Evolutionary conservation across 441 rosid genomes (phyloP), one percentile per base, ranked within the genome.

Genomic region (Rhodomyrtus psidioides): DNA sequence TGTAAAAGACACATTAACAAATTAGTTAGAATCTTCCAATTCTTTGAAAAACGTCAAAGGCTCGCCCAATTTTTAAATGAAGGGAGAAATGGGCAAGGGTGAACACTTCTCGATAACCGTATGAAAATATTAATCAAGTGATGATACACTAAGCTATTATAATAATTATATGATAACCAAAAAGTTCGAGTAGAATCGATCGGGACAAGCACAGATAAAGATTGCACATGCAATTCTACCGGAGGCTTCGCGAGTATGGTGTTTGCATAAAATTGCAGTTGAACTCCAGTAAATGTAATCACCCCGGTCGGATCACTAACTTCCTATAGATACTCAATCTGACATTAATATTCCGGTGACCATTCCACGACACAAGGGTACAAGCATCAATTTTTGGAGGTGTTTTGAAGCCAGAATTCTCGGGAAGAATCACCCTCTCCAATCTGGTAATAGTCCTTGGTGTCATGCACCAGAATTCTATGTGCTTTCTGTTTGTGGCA

Each of bases 151-250:
- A 3, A n/a, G 34, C 34, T 6, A 34, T 0, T 0, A 6, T 58
- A 28, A 13, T 58, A 58, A 58, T 17, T 6, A 13, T 58, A n/a
- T 0, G 34, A 58, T 13, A 58, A 58, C 0, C 2, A 0, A 14
- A n/a, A n/a, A n/a, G 17, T n/a, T n/a, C 0, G 0, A n/a, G 19
- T n/a, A n/a, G 34, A 58, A 7, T 58, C 0, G 4, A 58, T n/a
- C 0, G 0, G 2, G 28, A 58, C 65, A 58, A 14, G 5, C 65
- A 58, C 65, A 6, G 13, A 58, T 58, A 17, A 12, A n/a, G 65
- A 58, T n/a, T 14, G 9, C 1, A n/a, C 34, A 6, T 13, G 0
- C 13, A 0, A 13, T n/a, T 58, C 19, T 58, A n/a, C 13, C 13
- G 0, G 4, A 58, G 13, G 34, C 30, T 58, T n/a, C 3, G 9